These are phyloP conservation scores for Pyrrhoderma lamaoense DNA, from an alignment of 1,284 basidiomycete genomes.

Conservation along the genomic window DNA sequence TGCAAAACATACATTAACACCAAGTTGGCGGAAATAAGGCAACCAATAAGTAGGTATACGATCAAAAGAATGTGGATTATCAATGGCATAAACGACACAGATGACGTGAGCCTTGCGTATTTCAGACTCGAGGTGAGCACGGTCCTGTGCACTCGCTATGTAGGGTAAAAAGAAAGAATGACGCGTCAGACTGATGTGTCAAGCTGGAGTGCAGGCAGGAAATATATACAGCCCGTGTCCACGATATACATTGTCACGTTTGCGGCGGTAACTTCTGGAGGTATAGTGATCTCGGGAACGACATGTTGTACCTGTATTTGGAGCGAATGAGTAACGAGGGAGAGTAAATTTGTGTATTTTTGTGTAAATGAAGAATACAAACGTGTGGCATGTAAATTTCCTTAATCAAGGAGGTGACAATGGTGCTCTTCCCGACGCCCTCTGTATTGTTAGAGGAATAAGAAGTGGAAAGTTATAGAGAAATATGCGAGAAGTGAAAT, in stretches of 20 bases:
- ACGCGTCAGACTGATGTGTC: too few species aligned
- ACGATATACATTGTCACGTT: conserved; percentile 95
- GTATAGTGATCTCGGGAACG: conserved; percentile 93
- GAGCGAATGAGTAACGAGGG: too few species aligned
- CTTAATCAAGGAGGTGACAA: conserved; percentile 93
- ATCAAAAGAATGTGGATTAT: conserved; percentile 93
- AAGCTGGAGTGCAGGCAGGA: conserved; percentile 9
- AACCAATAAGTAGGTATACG: conserved; percentile 98
- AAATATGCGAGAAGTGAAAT: not conserved
- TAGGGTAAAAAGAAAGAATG: conserved; percentile 20
- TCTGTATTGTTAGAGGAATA: conserved; percentile 39
- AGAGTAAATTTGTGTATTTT: conserved; percentile 2
- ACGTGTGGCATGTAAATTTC: conserved; percentile 89
- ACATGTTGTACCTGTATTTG: conserved; percentile 77
- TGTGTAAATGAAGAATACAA: conserved; percentile 26
- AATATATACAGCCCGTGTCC: conserved; percentile 86
- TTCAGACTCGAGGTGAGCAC: conserved; percentile 86
- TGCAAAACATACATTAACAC: conserved; percentile 82
- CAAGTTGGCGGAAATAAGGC: conserved; percentile 92
- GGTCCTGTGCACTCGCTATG: conserved; percentile 70
- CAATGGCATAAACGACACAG: conserved; percentile 94
- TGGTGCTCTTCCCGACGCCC: conserved; percentile 91
- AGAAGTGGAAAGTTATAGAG: not conserved
- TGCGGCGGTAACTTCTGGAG: conserved; percentile 91
- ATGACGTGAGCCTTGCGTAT: conserved; percentile 97